Percentiles rank a stretch among this genome's conserved stretches.
Conservation (phyloP, 805 yeast species). For the Kodamaea hsintzibuensis region DNA sequence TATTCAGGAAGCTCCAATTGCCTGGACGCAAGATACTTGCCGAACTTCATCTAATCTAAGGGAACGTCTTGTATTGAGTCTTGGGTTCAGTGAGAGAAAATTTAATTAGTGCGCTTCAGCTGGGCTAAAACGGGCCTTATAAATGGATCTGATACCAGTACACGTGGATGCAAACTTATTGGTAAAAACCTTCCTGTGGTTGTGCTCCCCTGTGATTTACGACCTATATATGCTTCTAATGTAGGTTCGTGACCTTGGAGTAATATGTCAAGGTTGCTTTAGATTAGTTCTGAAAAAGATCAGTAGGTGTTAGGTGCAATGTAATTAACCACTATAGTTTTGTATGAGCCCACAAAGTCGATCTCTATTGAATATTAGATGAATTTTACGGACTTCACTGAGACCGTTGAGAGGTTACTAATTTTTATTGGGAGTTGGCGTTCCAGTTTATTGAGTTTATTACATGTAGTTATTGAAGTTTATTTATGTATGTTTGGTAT, state of each 20-base stretch:
- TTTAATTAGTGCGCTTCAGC: background rate
- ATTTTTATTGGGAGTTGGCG: background rate
- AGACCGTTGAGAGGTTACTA: background rate
- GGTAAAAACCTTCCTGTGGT: background rate
- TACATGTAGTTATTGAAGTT: background rate
- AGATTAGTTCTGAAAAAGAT: background rate
- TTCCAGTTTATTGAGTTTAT: background rate
- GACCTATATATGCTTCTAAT: background rate
- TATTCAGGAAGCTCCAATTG: conserved; percentile 95
- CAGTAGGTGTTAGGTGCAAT: background rate
- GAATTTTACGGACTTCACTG: background rate
- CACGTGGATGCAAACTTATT: conserved; percentile 1
- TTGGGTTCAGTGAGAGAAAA: background rate
- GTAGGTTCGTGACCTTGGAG: background rate
- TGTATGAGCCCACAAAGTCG: background rate
- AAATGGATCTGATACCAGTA: background rate
- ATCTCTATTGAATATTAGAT: background rate
- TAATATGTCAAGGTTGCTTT: background rate
- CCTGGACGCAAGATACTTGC: conserved; percentile 90
- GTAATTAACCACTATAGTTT: background rate
- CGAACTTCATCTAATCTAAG: conserved; percentile 67
- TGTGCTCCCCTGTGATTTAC: background rate
- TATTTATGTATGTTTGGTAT: background rate
- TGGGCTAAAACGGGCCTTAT: background rate
- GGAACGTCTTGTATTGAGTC: background rate